Evolutionary conservation across 208 protist species (phyloP).

Genomic region (Acanthamoeba royreba): DNA sequence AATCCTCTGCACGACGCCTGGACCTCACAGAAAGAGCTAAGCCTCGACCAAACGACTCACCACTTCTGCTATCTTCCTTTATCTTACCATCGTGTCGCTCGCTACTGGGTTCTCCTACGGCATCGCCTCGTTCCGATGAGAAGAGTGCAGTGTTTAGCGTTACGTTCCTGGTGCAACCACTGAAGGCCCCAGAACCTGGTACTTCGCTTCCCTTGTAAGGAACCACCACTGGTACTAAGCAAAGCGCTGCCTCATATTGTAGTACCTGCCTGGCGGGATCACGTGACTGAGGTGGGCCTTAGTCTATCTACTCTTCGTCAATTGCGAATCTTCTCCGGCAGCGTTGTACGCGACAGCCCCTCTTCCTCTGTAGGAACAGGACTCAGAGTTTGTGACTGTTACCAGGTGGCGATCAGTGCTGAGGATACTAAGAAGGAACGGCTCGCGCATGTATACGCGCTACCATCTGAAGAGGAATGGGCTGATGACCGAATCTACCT

Average conservation of each 20-base stretch:
- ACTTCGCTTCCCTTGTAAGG: too few species aligned
- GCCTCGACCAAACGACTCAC: background rate
- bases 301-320: background rate
- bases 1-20: background rate
- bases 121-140: background rate
- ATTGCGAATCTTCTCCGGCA: constrained; percentile 24
- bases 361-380: too few species aligned
- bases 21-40: too few species aligned
- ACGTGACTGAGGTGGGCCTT: background rate
- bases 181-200: background rate
- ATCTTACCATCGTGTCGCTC: background rate
- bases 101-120: background rate
- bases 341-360: background rate
- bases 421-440: background rate
- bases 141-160: background rate
- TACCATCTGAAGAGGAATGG: background rate
- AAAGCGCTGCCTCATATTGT: background rate
- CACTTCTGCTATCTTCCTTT: background rate
- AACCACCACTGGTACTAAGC: too few species aligned
- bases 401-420: background rate
- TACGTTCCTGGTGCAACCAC: background rate
- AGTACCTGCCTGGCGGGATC: background rate
- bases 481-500: background rate
- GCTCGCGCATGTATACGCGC: background rate
- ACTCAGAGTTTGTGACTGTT: background rate